phyloP scores from a whole-genome alignment of 768 basidiomycete genomes.

The Dictyophora rubrovolvata region DNA sequence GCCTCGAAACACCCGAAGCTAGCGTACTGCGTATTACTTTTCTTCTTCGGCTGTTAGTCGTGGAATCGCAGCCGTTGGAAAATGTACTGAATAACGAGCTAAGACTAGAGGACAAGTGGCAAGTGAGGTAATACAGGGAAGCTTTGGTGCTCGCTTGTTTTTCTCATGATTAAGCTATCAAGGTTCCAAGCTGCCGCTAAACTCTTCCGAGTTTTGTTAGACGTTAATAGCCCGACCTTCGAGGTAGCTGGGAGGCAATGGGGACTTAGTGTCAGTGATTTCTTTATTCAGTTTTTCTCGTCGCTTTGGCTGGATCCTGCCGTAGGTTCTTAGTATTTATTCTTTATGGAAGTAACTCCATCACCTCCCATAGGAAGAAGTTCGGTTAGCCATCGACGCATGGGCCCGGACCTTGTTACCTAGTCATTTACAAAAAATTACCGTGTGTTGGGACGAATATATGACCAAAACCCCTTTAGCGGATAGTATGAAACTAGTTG shows the following conservation, averaged over 20 bases:
- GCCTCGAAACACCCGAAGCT: conserved; percentile 46
- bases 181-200: conserved; percentile 45
- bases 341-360: not conserved
- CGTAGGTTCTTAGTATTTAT: conserved; percentile 26
- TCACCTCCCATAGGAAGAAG: conserved; percentile 45
- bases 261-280: conserved; percentile 47
- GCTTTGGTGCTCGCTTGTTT: too few relatives aligned
- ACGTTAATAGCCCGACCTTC: conserved; percentile 55
- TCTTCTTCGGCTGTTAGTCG: conserved; percentile 47
- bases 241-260: conserved; percentile 56
- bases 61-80: conserved; percentile 55
- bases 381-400: conserved; percentile 47
- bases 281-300: conserved; percentile 53
- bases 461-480: conserved; percentile 42
- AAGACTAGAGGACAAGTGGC: conserved; percentile 30
- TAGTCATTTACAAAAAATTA: conserved; percentile 54
- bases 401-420: conserved; percentile 53
- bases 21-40: conserved; percentile 43
- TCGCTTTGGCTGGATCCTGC: conserved; percentile 54
- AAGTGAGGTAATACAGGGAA: conserved; percentile 48
- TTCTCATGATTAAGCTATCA: not conserved
- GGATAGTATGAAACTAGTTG: conserved; percentile 47
- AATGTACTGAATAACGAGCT: conserved; percentile 35
- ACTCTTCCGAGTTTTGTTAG: conserved; percentile 55
- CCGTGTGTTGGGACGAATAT: conserved; percentile 58